Base-by-base conservation (phyloP, 2,329 filamentous ascomycete species). In the Botryotinia narcissicola region DNA sequence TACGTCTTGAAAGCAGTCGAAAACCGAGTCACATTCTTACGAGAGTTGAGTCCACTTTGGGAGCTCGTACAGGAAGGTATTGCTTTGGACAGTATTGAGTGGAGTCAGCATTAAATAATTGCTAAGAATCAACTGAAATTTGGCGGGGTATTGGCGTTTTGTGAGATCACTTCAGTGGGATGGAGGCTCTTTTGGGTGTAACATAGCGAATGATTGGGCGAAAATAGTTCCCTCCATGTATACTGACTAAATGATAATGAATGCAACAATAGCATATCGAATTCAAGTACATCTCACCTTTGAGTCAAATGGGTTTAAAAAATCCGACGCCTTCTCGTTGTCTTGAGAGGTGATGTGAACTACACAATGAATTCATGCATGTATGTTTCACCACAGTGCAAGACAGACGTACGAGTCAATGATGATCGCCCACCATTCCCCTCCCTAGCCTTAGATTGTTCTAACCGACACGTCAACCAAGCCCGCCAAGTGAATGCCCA, bases 1-100 rank as follows among this genome's bases (percentile, higher is more conserved):
- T 99, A 99, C 80, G 96, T 99, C 18, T 86, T 99, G 73, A 96
- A 97, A 85, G 95, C 96, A 0, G 96, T 99, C 0, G 89, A 89
- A 82, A 93, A 97, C 81, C 90, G 96, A 70, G 96, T 99, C 61
- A 92, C 90, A 25, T 98, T 98, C 87, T 86, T 99, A 80, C 90
- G 96, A 79, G 96, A 99, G 85, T 86, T 99, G 77, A 98, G 95
- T 82, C 96, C 96, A 57, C 85, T 99, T 73, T 99, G 96, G 96
- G 96, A 99, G 84, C 85, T 99, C 77, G 96, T 99, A 20, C 96
- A 99, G 84, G 96, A 99, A 83, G 96, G 96, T 25, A 89, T 99
- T 76, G 96, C 97, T 81, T 85, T 99, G 78, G 93, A 97, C 84
- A 97, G 94, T 61, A 99, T 99, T 80, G 92, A 99, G 84, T 99